Evolutionary conservation across 2,329 filamentous ascomycete species (phyloP), one percentile per base, ranked within the genome.

Genomic region (Pyrenophora tritici-repentis): DNA sequence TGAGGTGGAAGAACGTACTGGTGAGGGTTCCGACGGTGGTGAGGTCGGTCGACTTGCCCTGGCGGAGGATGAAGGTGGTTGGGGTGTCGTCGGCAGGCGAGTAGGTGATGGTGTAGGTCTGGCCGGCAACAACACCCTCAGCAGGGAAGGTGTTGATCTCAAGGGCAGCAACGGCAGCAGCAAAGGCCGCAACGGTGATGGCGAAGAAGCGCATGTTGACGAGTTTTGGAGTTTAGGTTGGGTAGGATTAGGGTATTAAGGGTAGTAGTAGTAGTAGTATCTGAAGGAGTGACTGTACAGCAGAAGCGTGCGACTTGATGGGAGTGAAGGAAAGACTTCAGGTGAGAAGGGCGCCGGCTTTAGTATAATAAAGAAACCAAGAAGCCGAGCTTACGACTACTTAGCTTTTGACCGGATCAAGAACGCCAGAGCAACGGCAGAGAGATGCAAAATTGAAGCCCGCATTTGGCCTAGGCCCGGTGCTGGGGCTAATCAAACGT

Each of bases 1-100:
- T 42, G 37, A 8, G 37, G 7, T 1, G 9, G 6, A 14, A 10
- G 16, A 18, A 71, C 76, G 53, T 75, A 79, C 77, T 70, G 56
- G 80, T 81, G 44, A 85, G 62, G 40, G 75, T 75, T 42, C 69
- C 66, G 42, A 86, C 68, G 42, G 79, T 81, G 42, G 77, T 54
- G 22, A 86, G 78, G 63, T 85, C 64, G 45, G 61, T 70, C 2
- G 79, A 68, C 14, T 68, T 51, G 38, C 84, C 84, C 70, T 82
- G 76, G 58, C 81, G 78, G 36, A 87, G 76, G 47, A 77, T 78
- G 59, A 87, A 79, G 34, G 79, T 84, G 32, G 81, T 80, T 6
- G 80, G 77, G 73, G 61, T 55, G 51, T 61, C 59, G 50, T 72
- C 67, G 47, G 75, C 71, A 39, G 74, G 75, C 49, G 78, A 64